Base-by-base conservation (phyloP, 352 stramenopile genomes). In the Pythium aphanidermatum region DNA sequence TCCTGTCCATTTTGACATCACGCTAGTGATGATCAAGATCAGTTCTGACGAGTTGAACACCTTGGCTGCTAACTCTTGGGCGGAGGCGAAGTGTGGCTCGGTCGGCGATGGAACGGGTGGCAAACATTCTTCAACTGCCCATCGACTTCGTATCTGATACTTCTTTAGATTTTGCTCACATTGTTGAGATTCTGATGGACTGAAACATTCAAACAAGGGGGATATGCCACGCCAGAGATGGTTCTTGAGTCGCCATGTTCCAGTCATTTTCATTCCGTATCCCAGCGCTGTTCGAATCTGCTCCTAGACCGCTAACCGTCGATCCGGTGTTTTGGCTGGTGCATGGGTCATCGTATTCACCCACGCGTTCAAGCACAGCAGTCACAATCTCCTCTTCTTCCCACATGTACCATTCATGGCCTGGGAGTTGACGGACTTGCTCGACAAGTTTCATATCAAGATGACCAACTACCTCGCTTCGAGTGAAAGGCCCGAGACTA, bases 301-400 rank as follows among this genome's bases (percentile, higher is more conserved):
- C 27, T 4, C 35, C 23, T 2, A 28, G 19, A 25, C 41, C 42
- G 19, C 34, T 61, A 5, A 58, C 30, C 28, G 33, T 56, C 28
- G 32, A 28, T 14, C 39, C 51, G 8, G 24, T n/a, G n/a, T n/a
- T 34, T 26, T 40, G 21, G 16, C 35, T 23, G n/a, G 16, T 48
- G 10, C 36, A 50, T 8, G 73, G 65, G 32, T 89, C 70, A 23
- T 84, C 60, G 30, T 86, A 83, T 19, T 70, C 60, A 10, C 76
- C 79, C 26, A 89, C 74, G 7, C 51, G 53, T 20, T 84, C 70
- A 0, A 92, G 46, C 24, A 84, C 75, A 25, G 83, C 59, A 6
- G 63, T 78, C 11, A 92, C 28, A 44, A 92, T 86, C 31, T 92
- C 80, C 23, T 92, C 80, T 34, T 92, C 80, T 47, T 92, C 80